A percentile compares a stretch with the other conserved stretches of the same genome.
These are phyloP conservation scores for Sporisorium iseilematis-ciliati DNA, from an alignment of 1,284 basidiomycete genomes.

Conservation along the genomic window DNA sequence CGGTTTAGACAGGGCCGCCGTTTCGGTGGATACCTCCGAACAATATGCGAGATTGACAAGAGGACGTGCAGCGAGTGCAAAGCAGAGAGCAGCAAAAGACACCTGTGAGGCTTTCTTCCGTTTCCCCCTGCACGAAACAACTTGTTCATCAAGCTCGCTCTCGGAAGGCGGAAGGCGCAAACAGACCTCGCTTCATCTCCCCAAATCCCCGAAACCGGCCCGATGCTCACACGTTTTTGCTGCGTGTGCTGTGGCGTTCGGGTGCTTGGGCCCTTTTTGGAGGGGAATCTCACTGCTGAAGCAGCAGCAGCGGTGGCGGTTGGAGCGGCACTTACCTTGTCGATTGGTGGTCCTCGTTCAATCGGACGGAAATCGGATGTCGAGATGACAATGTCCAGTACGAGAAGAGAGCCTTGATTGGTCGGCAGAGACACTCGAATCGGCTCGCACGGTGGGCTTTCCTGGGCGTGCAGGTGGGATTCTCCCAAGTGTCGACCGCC, in stretches of 20 bases:
- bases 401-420: background rate
- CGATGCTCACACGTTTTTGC: slow-evolving; percentile 11
- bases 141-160: slow-evolving; percentile 4
- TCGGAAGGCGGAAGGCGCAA: slow-evolving; percentile 19
- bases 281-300: background rate
- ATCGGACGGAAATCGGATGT: slow-evolving; percentile 1
- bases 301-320: background rate
- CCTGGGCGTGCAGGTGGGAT: slow-evolving; percentile 13
- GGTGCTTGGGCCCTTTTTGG: background rate
- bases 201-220: background rate
- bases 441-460: slow-evolving; percentile 24
- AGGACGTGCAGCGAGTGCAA: too few species aligned
- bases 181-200: slow-evolving; percentile 33
- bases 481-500: slow-evolving; percentile 5
- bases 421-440: background rate
- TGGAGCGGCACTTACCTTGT: background rate
- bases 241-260: slow-evolving; percentile 1
- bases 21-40: slow-evolving; percentile 5
- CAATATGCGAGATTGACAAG: background rate
- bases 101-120: background rate
- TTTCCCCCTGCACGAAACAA: background rate
- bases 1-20: background rate
- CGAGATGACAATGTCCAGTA: background rate
- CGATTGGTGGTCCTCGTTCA: background rate
- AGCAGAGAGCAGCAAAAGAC: background rate